Percentiles rank a stretch among this genome's conserved stretches.
phyloP scores from a whole-genome alignment of 2,329 filamentous ascomycete species.

The Paraphaeosphaeria minitans region DNA sequence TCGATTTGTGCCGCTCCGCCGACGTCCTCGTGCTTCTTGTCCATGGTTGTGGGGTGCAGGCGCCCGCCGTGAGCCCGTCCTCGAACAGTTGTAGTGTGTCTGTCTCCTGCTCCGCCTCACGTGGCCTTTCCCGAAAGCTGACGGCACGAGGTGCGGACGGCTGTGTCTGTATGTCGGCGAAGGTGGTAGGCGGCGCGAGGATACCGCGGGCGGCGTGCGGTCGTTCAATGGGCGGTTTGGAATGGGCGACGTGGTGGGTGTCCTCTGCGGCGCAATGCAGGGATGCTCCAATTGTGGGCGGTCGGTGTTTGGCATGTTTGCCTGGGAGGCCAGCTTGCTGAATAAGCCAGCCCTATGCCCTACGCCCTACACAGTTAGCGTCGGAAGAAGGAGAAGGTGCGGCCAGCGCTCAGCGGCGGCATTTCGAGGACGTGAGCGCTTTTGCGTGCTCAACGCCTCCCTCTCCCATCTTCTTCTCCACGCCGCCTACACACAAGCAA shows the following conservation, averaged over 20 bases:
- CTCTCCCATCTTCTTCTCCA: background rate
- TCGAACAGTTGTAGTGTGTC: conserved; percentile 27
- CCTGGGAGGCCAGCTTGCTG: conserved; percentile 3
- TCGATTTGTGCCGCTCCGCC: conserved; percentile 97
- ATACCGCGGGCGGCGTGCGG: conserved; percentile 14
- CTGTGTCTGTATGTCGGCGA: background rate
- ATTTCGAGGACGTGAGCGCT: conserved; percentile 20
- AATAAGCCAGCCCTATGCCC: background rate
- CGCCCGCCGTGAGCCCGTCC: conserved; percentile 31
- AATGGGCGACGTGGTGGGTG: conserved; percentile 46
- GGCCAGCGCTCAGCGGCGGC: conserved; percentile 39
- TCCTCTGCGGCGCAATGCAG: conserved; percentile 36
- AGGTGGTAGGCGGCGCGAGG: conserved; percentile 3
- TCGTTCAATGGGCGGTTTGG: conserved; percentile 19
- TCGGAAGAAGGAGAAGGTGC: conserved; percentile 15
- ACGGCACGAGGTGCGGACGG: conserved; percentile 1
- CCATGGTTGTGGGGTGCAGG: conserved; percentile 36
- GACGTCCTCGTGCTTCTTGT: conserved; percentile 99
- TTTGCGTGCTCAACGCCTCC: background rate
- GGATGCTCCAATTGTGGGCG: conserved; percentile 42
- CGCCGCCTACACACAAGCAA: conserved; percentile 24
- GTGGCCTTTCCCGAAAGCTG: conserved; percentile 37
- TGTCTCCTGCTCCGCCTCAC: conserved; percentile 41
- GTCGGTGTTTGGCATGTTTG: conserved; percentile 32
- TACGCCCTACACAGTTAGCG: background rate